Evolutionary conservation across 305 asterid genomes (phyloP), one percentile per base, ranked within the genome.

Genomic region (Rubia peregrina): DNA sequence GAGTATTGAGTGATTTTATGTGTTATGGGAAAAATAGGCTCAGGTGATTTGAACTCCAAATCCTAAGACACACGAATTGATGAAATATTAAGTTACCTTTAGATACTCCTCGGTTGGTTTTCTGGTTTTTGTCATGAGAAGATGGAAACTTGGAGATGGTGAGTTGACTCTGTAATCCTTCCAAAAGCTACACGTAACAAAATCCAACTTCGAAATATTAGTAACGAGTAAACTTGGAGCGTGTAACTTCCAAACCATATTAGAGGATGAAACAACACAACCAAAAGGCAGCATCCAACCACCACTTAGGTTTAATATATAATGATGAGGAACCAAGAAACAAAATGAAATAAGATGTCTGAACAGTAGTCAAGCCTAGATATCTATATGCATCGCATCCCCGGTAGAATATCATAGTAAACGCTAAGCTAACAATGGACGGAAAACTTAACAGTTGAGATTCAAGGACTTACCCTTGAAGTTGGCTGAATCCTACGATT

Each of bases 401-500:
- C 40, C 8, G 3, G 3, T 14, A 2, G 13, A 22, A 26, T 24
- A 13, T 60, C n/a, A 42, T 5, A 17, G 33, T 40, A 64, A 64
- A 13, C 11, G 44, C 53, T 46, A 56, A 24, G 14, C 53, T 53
- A 26, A 48, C 16, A n/a, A 10, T 7, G n/a, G 38, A 69, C 49
- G 55, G 49, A 49, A 70, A 55, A 69, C 0, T 48, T 21, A 6
- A 55, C 16, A n/a, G 36, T 70, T 41, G 61, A 61, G 49, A 69
- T 42, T 48, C 21, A 17, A 67, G 44, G 65, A 38, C 68, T 84
- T 83, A 92, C 99, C 96, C 99, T 82, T 42, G 99, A 95, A 22
- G 99, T 95, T 48, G 99, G 99, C 81, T 91, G 98, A 78, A 90
- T 95, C 74, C 86, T 86, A 77, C 99, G 96, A 76, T 85, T 90